Conservation (phyloP, 2,329 filamentous ascomycete genomes). For the Sarocladium strictum region DNA sequence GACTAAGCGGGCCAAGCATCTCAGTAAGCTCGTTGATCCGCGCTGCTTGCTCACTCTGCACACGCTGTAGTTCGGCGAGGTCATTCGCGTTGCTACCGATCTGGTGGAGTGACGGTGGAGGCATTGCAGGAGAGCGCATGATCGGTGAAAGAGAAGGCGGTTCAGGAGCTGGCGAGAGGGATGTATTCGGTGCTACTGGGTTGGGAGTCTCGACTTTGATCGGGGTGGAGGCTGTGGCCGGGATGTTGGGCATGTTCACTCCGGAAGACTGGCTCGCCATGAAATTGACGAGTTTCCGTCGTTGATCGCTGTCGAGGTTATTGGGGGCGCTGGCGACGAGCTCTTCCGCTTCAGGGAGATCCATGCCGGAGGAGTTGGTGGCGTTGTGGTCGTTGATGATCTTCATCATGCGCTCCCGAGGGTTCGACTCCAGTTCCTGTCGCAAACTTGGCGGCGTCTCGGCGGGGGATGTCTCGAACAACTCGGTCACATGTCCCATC, state of each 20-base stretch:
- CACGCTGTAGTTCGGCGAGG: conserved; percentile 69
- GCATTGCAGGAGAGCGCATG: conserved; percentile 36
- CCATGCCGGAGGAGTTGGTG: conserved; percentile 38
- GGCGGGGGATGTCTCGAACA: conserved; percentile 46
- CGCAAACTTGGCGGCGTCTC: conserved; percentile 46
- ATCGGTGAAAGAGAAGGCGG: conserved; percentile 42
- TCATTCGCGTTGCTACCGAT: conserved; percentile 67
- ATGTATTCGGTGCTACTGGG: conserved; percentile 3
- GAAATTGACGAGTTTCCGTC: conserved; percentile 51
- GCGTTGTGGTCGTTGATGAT: conserved; percentile 61
- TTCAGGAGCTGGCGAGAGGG: conserved; percentile 15
- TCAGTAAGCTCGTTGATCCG: conserved; percentile 71
- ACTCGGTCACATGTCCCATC: conserved; percentile 54
- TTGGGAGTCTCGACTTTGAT: background rate
- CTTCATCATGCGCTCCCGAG: conserved; percentile 58
- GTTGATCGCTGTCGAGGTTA: conserved; percentile 51
- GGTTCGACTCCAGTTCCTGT: conserved; percentile 50
- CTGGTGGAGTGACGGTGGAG: conserved; percentile 49
- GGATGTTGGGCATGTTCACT: conserved; percentile 15
- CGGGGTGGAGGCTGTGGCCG: conserved; percentile 15
- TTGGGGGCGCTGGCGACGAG: conserved; percentile 49
- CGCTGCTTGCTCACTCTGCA: conserved; percentile 73
- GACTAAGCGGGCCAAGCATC: conserved; percentile 72
- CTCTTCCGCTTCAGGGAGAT: conserved; percentile 44
- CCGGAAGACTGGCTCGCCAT: conserved; percentile 43